These are phyloP conservation scores for Marasmius fiardii DNA, from an alignment of 1,284 basidiomycete genomes.

Conservation along the genomic window DNA sequence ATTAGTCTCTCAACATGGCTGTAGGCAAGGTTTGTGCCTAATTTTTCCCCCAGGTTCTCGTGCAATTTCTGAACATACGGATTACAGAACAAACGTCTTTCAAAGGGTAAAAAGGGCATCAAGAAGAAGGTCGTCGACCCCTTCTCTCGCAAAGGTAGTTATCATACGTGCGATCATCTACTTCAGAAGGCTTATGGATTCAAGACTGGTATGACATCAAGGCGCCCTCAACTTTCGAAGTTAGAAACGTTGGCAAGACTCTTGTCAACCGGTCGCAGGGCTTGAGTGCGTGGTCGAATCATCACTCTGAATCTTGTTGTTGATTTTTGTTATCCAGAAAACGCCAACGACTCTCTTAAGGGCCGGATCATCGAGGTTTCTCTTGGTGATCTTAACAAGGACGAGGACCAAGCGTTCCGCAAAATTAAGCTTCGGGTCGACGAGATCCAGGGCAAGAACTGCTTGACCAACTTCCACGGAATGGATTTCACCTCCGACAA, in stretches of 20 bases:
- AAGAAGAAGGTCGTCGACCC: conserved; percentile 99
- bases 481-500: conserved; percentile 99
- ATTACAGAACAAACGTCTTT: conserved; percentile 93
- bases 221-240: conserved; percentile 97
- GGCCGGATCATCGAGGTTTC: conserved; percentile 97
- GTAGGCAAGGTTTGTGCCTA: conserved; percentile 87
- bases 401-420: conserved; percentile 99
- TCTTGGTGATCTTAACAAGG: conserved; percentile 98
- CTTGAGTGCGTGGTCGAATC: conserved; percentile 69
- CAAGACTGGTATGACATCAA: conserved; percentile 99
- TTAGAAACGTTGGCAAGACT: conserved; percentile 97
- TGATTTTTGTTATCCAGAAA: conserved; percentile 58
- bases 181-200: conserved; percentile 7
- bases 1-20: conserved; percentile 69
- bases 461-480: conserved; percentile 99
- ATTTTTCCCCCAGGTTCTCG: background rate
- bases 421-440: conserved; percentile 99
- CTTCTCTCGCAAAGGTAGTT: conserved; percentile 94
- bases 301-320: background rate
- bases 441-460: conserved; percentile 98
- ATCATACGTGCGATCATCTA: background rate
- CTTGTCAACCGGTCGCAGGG: conserved; percentile 98
- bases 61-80: conserved; percentile 2
- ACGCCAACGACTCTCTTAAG: conserved; percentile 98
- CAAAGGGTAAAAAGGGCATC: conserved; percentile 99